Evolutionary conservation across 106 monocot species (phyloP).

Genomic region (Hemerocallis citrina): DNA sequence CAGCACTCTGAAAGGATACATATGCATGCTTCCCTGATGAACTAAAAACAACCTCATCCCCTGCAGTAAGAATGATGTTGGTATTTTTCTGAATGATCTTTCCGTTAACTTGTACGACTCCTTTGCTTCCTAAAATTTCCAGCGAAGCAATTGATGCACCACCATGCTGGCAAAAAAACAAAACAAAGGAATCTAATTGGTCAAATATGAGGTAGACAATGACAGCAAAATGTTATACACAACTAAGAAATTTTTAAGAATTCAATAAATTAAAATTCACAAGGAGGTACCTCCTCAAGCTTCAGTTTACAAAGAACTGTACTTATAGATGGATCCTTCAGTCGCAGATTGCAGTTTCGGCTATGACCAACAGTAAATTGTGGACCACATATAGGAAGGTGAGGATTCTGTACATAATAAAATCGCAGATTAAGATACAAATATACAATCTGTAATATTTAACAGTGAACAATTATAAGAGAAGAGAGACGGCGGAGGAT

Average conservation of each 20-base stretch:
- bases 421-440: too few relatives aligned
- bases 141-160: slow-evolving; percentile 41
- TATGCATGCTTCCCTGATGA: slow-evolving; percentile 85
- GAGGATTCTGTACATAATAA: slow-evolving; percentile 49
- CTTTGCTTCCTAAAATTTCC: slow-evolving; percentile 60
- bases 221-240: too few relatives aligned
- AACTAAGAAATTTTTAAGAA: too few relatives aligned
- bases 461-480: too few relatives aligned
- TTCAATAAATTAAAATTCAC: neutral
- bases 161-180: slow-evolving; percentile 31
- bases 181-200: neutral
- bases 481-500: too few relatives aligned
- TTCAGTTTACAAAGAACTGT: slow-evolving; percentile 58
- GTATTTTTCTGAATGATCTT: slow-evolving; percentile 63
- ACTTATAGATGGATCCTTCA: slow-evolving; percentile 45
- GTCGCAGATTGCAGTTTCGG: slow-evolving; percentile 40
- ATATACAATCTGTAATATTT: too few relatives aligned
- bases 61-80: slow-evolving; percentile 44
- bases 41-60: slow-evolving; percentile 88
- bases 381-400: slow-evolving; percentile 37
- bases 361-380: slow-evolving; percentile 69
- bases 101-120: slow-evolving; percentile 80
- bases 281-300: slow-evolving; percentile 46
- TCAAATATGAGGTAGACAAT: neutral
- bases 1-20: slow-evolving; percentile 65